phyloP scores from a whole-genome alignment of 2,329 filamentous ascomycete species.

The Pestalotiopsis sp. region DNA sequence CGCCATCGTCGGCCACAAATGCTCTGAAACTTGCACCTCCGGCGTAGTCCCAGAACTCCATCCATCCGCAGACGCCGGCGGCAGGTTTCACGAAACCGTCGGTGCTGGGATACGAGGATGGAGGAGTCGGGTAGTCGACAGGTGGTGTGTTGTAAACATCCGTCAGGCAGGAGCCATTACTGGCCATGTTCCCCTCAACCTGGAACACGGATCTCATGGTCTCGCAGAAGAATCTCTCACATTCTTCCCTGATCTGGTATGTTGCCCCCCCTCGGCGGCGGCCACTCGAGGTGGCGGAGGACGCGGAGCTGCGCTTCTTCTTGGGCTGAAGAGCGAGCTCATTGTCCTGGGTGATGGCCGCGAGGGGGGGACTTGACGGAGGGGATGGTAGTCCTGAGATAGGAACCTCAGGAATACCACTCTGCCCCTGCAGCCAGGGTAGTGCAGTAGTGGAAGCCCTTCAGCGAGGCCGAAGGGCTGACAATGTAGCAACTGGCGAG shows the following conservation, averaged over 20 bases:
- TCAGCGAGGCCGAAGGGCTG: slow-evolving; percentile 71
- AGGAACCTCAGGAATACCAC: slow-evolving; percentile 94
- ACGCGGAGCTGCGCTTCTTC: slow-evolving; percentile 41
- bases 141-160: slow-evolving; percentile 61
- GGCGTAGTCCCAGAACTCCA: slow-evolving; percentile 85
- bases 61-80: slow-evolving; percentile 59
- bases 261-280: slow-evolving; percentile 84
- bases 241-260: slow-evolving; percentile 97
- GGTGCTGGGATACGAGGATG: slow-evolving; percentile 33
- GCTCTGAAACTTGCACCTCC: slow-evolving; percentile 84
- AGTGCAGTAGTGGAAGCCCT: slow-evolving; percentile 95
- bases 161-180: slow-evolving; percentile 84
- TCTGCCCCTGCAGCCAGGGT: slow-evolving; percentile 83
- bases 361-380: slow-evolving; percentile 87
- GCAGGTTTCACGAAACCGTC: slow-evolving; percentile 27
- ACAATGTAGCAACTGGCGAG: slow-evolving; percentile 92
- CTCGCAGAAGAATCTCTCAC: slow-evolving; percentile 99
- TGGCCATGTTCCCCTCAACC: slow-evolving; percentile 84
- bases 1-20: slow-evolving; percentile 73
- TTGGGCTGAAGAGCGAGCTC: slow-evolving; percentile 68
- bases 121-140: slow-evolving; percentile 44
- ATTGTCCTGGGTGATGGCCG: slow-evolving; percentile 69
- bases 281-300: slow-evolving; percentile 31
- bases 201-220: slow-evolving; percentile 91
- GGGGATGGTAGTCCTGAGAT: slow-evolving; percentile 83